phyloP scores from a whole-genome alignment of 352 stramenopile genomes.

The Phytopythium cucurbitacearum region DNA sequence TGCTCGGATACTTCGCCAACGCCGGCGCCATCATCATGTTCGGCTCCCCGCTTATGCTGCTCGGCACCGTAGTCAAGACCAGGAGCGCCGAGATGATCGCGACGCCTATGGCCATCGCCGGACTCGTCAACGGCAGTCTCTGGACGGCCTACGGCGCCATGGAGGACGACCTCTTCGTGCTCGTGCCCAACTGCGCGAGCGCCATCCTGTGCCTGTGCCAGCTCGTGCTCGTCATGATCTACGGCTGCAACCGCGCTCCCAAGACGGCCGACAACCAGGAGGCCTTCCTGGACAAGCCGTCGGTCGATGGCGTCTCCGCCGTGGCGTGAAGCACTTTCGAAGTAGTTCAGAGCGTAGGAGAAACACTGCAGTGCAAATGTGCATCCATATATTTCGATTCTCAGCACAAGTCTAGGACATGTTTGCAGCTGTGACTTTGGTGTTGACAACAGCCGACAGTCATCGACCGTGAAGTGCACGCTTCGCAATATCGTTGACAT shows the following conservation, averaged over 20 bases:
- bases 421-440: too few species aligned
- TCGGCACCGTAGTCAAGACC: slow-evolving; percentile 16
- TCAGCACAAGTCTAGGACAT: too few species aligned
- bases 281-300: slow-evolving; percentile 12
- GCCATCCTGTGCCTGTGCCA: slow-evolving; percentile 19
- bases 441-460: too few species aligned
- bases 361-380: too few species aligned
- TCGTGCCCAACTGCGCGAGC: slow-evolving; percentile 24
- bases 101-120: slow-evolving; percentile 17
- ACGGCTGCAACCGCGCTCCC: slow-evolving; percentile 4
- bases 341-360: too few species aligned
- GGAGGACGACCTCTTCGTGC: slow-evolving; percentile 21
- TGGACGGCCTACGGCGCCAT: slow-evolving; percentile 22
- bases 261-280: slow-evolving; percentile 7
- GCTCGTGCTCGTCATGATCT: slow-evolving; percentile 18
- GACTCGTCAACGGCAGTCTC: slow-evolving; percentile 19
- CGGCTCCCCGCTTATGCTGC: slow-evolving; percentile 17
- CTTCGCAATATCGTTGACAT: too few species aligned
- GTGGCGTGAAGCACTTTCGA: too few species aligned
- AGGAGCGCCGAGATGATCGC: slow-evolving; percentile 25
- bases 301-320: too few species aligned
- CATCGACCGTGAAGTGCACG: too few species aligned
- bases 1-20: slow-evolving; percentile 22
- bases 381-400: too few species aligned
- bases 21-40: slow-evolving; percentile 21